A percentile compares a stretch with the other conserved stretches of the same genome.
These are phyloP conservation scores for Vicia sativa DNA, from an alignment of 306 rosid species.

Conservation along the genomic window DNA sequence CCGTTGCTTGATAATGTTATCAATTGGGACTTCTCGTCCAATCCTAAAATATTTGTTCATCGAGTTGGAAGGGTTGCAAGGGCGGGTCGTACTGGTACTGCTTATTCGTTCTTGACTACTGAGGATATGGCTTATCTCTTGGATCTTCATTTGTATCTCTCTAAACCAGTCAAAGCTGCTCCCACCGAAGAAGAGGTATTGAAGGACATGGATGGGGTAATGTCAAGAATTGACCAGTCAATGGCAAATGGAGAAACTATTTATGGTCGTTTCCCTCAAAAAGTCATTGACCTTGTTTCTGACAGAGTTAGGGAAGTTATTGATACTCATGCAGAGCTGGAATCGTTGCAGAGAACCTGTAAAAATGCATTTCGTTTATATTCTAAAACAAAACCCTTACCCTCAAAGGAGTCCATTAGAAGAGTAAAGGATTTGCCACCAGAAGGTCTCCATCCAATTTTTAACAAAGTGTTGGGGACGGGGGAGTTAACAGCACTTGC, in stretches of 20 bases:
- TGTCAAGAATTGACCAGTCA: slow-evolving; percentile 73
- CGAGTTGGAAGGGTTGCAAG: slow-evolving; percentile 97
- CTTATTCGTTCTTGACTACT: slow-evolving; percentile 81
- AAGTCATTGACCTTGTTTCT: slow-evolving; percentile 77
- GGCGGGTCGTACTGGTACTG: slow-evolving; percentile 91
- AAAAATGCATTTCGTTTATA: slow-evolving; percentile 81
- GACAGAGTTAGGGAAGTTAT: slow-evolving; percentile 84
- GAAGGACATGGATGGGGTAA: slow-evolving; percentile 67
- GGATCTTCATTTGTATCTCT: slow-evolving; percentile 93
- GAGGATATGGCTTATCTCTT: slow-evolving; percentile 88
- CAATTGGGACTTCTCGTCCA: slow-evolving; percentile 95
- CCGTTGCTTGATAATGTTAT: slow-evolving; percentile 95
- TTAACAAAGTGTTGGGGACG: slow-evolving; percentile 67
- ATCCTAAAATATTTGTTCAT: slow-evolving; percentile 90
- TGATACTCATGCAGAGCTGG: slow-evolving; percentile 75
- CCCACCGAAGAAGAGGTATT: slow-evolving; percentile 88
- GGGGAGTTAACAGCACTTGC: slow-evolving; percentile 95
- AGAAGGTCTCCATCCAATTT: slow-evolving; percentile 89
- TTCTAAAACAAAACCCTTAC: slow-evolving; percentile 79
- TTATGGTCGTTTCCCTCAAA: slow-evolving; percentile 93
- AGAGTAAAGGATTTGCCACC: slow-evolving; percentile 78
- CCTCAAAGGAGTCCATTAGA: slow-evolving; percentile 85
- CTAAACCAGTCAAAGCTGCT: slow-evolving; percentile 79
- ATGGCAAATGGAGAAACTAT: slow-evolving; percentile 74
- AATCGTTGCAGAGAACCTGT: slow-evolving; percentile 60